Evolutionary conservation across 176 grass and related monocot species (phyloP), one percentile per base, ranked within the genome.

Genomic region (Eleusine indica): DNA sequence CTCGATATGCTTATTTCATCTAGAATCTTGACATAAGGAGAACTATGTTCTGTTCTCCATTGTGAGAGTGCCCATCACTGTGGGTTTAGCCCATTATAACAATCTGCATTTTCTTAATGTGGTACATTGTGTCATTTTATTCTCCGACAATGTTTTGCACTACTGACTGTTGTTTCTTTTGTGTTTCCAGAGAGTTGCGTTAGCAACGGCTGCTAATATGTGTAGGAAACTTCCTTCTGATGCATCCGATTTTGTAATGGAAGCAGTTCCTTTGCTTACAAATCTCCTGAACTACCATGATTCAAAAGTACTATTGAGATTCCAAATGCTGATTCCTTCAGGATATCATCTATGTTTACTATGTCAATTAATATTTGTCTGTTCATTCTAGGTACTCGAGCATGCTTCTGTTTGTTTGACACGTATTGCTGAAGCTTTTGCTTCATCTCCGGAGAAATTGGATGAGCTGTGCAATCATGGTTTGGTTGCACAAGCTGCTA

Each of bases 221-320:
- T 97, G 94, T 70, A 89, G 91, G 86, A 97, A 97, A 77, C 90
- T 97, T 57, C 94, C 94, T 71, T 90, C 94, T 76, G 94, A 97
- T 69, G 94, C 94, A 69, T 90, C 94, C 64, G 90, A 97, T 73
- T 97, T 97, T 92, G 92, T 94, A 30, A 94, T 94, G 94, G 94
- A 92, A 87, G 90, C 94, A 1, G 92, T 97, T 68, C 94, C 94
- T n/a, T 70, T 97, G 80, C 78, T 97, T 43, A 94, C 88, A 8
- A 97, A 97, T 85, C 94, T 97, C 68, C 90, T 97, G 43, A 94
- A 92, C 74, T 87, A 97, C 83, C 94, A 92, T 75, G 92, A 97
- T 82, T 71, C 94, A 73, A 97, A 97, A 84, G 92, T 93, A 89
- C 3, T 60, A 16, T 68, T 87, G 21, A 68, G 56, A 13, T 89